A percentile compares a stretch with the other conserved stretches of the same genome.
phyloP scores from a whole-genome alignment of 371 early-diverging fungal species.

The Syncephalastrum contaminatum region DNA sequence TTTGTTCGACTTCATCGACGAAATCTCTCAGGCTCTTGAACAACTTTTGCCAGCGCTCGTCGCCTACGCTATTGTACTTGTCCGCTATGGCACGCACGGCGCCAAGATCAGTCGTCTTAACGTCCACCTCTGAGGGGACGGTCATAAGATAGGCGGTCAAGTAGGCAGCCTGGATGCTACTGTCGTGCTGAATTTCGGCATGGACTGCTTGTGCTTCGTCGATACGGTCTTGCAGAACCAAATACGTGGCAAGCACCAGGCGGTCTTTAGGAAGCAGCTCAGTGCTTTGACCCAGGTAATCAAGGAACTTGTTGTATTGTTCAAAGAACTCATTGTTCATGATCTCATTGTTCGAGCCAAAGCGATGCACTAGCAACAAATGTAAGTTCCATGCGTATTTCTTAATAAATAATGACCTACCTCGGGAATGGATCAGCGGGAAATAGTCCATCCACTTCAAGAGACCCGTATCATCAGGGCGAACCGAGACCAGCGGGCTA shows the following conservation, averaged over 20 bases:
- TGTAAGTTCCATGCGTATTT: neutral
- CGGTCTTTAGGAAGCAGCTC: constrained; percentile 30
- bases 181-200: neutral
- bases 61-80: constrained; percentile 43
- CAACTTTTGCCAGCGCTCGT: constrained; percentile 44
- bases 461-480: constrained; percentile 6
- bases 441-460: constrained; percentile 43
- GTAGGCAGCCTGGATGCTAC: constrained; percentile 51
- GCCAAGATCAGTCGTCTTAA: constrained; percentile 27
- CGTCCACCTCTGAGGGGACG: neutral
- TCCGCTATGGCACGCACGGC: constrained; percentile 27
- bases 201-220: constrained; percentile 37
- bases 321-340: constrained; percentile 42
- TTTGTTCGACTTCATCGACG: constrained; percentile 41
- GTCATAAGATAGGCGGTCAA: constrained; percentile 51
- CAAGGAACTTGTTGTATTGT: constrained; percentile 45
- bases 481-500: constrained; percentile 31
- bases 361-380: constrained; percentile 11
- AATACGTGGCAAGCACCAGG: constrained; percentile 39
- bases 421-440: constrained; percentile 53
- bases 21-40: constrained; percentile 45
- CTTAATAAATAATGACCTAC: constrained; percentile 20
- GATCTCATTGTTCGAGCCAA: constrained; percentile 19
- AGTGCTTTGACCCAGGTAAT: constrained; percentile 36
- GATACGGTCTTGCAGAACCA: constrained; percentile 57